These are phyloP conservation scores for Bidens hawaiensis DNA, from an alignment of 140 eudicot species.

Conservation along the genomic window DNA sequence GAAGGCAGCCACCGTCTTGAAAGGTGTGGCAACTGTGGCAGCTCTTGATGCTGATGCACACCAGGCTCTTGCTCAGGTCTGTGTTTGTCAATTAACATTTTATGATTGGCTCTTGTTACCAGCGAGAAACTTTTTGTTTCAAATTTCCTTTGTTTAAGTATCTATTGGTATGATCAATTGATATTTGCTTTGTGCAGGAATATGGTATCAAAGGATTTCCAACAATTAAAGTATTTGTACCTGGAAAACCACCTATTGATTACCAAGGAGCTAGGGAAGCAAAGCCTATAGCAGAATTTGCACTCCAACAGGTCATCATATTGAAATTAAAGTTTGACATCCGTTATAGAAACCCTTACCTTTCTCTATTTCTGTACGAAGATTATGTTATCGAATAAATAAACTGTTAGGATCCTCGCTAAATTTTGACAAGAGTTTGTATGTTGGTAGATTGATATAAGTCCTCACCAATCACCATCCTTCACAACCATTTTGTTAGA, in stretches of 20 bases:
- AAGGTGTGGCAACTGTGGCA: slow-evolving; percentile 97
- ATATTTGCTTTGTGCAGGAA: slow-evolving; percentile 48
- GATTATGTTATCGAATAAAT: not conserved
- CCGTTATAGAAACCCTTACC: not conserved
- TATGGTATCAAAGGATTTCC: slow-evolving; percentile 95
- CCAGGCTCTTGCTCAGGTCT: slow-evolving; percentile 86
- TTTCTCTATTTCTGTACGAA: not conserved
- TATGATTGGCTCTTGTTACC: not conserved
- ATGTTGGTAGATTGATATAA: not conserved
- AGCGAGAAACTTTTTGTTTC: not conserved
- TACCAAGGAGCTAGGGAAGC: slow-evolving; percentile 97
- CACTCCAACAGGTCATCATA: slow-evolving; percentile 60
- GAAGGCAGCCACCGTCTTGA: slow-evolving; percentile 77
- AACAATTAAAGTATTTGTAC: slow-evolving; percentile 87
- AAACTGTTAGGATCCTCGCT: not conserved
- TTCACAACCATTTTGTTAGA: not conserved
- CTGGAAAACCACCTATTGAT: slow-evolving; percentile 88
- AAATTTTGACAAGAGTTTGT: not conserved
- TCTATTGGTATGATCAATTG: not conserved
- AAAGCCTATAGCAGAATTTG: slow-evolving; percentile 84
- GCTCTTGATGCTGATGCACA: slow-evolving; percentile 99
- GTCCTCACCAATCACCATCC: not conserved
- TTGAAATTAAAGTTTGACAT: slow-evolving; percentile 13
- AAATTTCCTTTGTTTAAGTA: not conserved
- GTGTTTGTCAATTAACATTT: not conserved